phyloP scores from a whole-genome alignment of 2,329 filamentous ascomycete genomes.

The Trichoderma semiorbis region DNA sequence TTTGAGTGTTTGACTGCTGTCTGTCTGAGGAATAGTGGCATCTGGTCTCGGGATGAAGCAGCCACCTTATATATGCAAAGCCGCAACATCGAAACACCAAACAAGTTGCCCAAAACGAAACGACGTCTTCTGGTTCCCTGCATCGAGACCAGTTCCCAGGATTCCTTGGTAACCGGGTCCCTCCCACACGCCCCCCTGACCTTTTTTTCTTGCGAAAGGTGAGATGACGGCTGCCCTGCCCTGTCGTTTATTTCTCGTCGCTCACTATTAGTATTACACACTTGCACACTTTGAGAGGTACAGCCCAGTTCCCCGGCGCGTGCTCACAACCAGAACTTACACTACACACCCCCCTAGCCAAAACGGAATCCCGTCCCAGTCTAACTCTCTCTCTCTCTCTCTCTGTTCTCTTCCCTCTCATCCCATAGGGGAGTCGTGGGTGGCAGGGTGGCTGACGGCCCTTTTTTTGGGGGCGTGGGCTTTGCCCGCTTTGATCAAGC shows the following conservation, averaged over 20 bases:
- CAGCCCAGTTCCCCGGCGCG: not conserved
- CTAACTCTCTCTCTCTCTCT: not conserved
- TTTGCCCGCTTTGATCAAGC: not conserved
- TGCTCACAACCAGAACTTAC: not conserved
- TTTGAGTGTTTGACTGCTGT: not conserved
- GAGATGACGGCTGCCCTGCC: conserved; percentile 12
- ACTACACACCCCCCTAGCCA: not conserved
- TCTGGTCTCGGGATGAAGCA: not conserved
- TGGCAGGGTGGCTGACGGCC: conserved; percentile 10
- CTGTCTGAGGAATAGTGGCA: not conserved
- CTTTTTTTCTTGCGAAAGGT: not conserved
- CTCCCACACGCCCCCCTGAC: not conserved
- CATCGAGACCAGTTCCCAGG: not conserved
- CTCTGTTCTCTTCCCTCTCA: not conserved
- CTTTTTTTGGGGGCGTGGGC: conserved; percentile 2
- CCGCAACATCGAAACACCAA: not conserved
- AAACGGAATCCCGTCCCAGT: not conserved
- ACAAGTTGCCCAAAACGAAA: not conserved
- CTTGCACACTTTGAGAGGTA: not conserved
- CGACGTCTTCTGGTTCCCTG: not conserved
- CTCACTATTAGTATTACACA: not conserved
- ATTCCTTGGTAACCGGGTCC: not conserved
- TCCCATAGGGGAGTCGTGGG: not conserved
- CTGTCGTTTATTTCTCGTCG: not conserved
- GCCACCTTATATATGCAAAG: conserved; percentile 7